phyloP scores from a whole-genome alignment of 1,284 basidiomycete genomes.

The Trichosporon ovoides region DNA sequence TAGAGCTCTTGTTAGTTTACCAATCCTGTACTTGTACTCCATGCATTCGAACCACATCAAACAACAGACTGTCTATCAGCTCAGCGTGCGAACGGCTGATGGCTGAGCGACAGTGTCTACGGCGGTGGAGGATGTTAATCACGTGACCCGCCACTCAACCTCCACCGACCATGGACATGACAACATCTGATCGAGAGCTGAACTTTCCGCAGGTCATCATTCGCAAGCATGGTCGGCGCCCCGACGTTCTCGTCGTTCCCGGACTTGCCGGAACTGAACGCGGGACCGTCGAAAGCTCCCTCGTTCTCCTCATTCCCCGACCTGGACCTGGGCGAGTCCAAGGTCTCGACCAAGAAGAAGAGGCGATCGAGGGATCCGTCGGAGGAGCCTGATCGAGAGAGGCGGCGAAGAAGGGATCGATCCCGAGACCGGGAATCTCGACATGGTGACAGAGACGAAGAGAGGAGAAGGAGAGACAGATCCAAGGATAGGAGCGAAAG shows the following conservation, averaged over 20 bases:
- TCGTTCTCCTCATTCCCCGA: constrained; percentile 23
- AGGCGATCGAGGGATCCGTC: background rate
- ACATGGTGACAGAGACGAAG: background rate
- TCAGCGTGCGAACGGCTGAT: too few species aligned
- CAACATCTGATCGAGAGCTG: background rate
- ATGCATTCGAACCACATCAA: background rate
- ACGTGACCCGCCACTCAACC: constrained; percentile 3
- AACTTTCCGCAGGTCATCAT: background rate
- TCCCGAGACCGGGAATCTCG: background rate
- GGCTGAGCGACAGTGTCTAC: too few species aligned
- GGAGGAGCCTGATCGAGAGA: background rate
- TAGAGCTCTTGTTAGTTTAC: background rate
- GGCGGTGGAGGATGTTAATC: background rate
- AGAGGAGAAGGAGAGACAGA: background rate
- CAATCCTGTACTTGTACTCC: constrained; percentile 4
- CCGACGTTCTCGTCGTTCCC: constrained; percentile 18
- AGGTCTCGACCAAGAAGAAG: background rate
- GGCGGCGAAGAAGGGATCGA: background rate
- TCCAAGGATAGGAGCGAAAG: background rate
- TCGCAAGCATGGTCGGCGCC: constrained; percentile 10
- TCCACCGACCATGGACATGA: background rate
- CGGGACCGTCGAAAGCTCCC: background rate
- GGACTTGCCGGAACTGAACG: constrained; percentile 5
- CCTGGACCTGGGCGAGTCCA: constrained; percentile 2
- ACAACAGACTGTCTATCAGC: background rate